phyloP scores from a whole-genome alignment of 1,284 basidiomycete genomes.

The Tilletia caries region DNA sequence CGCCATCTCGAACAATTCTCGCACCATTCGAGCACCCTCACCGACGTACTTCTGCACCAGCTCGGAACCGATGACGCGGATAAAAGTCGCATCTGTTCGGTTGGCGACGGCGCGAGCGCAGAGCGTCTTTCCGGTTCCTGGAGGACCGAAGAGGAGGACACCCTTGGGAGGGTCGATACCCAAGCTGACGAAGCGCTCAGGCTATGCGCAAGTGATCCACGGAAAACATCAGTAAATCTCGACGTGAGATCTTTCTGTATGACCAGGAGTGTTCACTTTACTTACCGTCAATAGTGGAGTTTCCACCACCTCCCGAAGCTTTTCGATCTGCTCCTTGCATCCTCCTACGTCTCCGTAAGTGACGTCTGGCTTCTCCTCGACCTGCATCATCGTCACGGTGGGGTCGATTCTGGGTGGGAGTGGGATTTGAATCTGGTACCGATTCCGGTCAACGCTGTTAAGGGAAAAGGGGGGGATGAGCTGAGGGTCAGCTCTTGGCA shows the following conservation, averaged over 20 bases:
- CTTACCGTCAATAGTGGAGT: constrained; percentile 75
- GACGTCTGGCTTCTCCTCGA: constrained; percentile 97
- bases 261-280: constrained; percentile 22
- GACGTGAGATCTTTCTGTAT: no score
- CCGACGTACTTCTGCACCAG: constrained; percentile 99
- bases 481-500: not conserved
- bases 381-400: constrained; percentile 99
- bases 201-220: constrained; percentile 59
- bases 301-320: constrained; percentile 96
- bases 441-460: constrained; percentile 75
- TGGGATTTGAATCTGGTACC: constrained; percentile 99
- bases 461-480: not conserved
- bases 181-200: constrained; percentile 93
- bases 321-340: constrained; percentile 99
- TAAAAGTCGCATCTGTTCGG: constrained; percentile 97
- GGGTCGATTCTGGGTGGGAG: constrained; percentile 99
- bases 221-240: not conserved
- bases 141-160: constrained; percentile 88
- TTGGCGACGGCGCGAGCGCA: constrained; percentile 98
- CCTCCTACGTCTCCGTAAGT: constrained; percentile 98
- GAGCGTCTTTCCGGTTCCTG: constrained; percentile 96
- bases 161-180: constrained; percentile 99
- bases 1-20: constrained; percentile 99
- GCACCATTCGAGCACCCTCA: constrained; percentile 97
- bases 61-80: constrained; percentile 97